A percentile compares a stretch with the other conserved stretches of the same genome.
Conservation (phyloP, 208 protist species). For the Trypanosoma boissoni region DNA sequence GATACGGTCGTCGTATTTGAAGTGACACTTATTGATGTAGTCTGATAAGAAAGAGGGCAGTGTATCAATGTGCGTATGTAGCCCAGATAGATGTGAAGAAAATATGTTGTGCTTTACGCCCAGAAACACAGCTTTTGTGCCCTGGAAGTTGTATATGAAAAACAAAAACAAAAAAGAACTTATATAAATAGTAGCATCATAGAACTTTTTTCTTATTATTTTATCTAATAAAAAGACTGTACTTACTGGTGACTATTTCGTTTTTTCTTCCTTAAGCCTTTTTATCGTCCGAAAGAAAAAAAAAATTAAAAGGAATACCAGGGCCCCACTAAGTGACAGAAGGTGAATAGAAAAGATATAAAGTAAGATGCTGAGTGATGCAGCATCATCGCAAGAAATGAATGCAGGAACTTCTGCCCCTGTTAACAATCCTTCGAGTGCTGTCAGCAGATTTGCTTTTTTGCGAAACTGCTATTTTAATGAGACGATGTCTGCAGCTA, state of each 20-base stretch:
- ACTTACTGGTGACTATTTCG: too few relatives aligned
- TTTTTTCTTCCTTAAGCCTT: too few relatives aligned
- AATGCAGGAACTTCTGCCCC: background rate
- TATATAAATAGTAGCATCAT: too few relatives aligned
- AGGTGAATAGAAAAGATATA: too few relatives aligned
- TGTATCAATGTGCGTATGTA: background rate
- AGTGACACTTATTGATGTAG: constrained; percentile 87
- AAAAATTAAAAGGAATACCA: too few relatives aligned
- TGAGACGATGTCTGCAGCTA: constrained; percentile 58
- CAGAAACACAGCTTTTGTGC: background rate
- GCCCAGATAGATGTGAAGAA: background rate
- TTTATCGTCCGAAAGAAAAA: too few relatives aligned
- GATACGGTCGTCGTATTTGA: constrained; percentile 91
- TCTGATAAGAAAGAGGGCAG: constrained; percentile 21
- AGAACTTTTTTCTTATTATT: too few relatives aligned
- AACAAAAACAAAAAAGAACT: too few relatives aligned
- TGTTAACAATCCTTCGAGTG: background rate
- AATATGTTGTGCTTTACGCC: background rate
- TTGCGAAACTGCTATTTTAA: constrained; percentile 52
- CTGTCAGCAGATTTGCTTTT: constrained; percentile 44
- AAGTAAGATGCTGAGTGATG: constrained; percentile 4
- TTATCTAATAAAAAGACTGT: too few relatives aligned
- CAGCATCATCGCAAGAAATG: background rate
- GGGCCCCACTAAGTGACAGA: too few relatives aligned
- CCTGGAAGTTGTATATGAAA: too few relatives aligned